Percentiles rank a stretch among this genome's conserved stretches.
Conservation (phyloP, 139 green algal species). For the Coelastrella sp. region DNA sequence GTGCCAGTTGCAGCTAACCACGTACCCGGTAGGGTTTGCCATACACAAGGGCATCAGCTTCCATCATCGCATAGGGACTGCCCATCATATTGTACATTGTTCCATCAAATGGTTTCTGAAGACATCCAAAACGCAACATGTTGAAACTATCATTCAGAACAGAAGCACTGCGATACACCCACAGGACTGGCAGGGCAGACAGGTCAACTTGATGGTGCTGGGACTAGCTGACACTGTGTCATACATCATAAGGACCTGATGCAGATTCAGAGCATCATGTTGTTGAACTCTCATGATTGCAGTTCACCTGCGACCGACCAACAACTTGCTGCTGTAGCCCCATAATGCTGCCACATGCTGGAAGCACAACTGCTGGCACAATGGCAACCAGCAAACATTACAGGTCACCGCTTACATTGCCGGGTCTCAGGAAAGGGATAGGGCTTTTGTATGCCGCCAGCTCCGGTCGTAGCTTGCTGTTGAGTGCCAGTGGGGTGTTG, state of each 20-base stretch:
- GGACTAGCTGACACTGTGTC: too few species aligned
- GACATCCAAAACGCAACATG: background rate
- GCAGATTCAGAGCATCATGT: too few species aligned
- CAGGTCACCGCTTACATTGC: conserved; percentile 47
- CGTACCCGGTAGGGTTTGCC: conserved; percentile 47
- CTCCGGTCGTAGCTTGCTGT: conserved; percentile 80
- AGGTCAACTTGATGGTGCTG: too few species aligned
- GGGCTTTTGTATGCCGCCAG: conserved; percentile 83
- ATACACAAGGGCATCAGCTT: conserved; percentile 53
- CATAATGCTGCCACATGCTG: background rate
- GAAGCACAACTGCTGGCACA: background rate
- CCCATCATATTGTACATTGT: conserved; percentile 69
- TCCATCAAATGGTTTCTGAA: conserved; percentile 61
- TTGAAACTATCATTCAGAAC: too few species aligned
- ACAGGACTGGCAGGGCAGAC: too few species aligned
- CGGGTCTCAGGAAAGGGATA: conserved; percentile 79
- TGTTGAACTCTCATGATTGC: too few species aligned
- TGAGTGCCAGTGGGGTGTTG: conserved; percentile 77
- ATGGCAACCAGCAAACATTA: background rate
- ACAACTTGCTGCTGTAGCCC: background rate
- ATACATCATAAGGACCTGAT: too few species aligned
- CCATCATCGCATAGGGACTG: conserved; percentile 72
- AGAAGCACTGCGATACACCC: too few species aligned
- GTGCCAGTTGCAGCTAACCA: background rate
- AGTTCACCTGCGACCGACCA: too few species aligned